Conservation (phyloP, 2,329 filamentous ascomycete genomes). For the Paraphaeosphaeria sporulosa region DNA sequence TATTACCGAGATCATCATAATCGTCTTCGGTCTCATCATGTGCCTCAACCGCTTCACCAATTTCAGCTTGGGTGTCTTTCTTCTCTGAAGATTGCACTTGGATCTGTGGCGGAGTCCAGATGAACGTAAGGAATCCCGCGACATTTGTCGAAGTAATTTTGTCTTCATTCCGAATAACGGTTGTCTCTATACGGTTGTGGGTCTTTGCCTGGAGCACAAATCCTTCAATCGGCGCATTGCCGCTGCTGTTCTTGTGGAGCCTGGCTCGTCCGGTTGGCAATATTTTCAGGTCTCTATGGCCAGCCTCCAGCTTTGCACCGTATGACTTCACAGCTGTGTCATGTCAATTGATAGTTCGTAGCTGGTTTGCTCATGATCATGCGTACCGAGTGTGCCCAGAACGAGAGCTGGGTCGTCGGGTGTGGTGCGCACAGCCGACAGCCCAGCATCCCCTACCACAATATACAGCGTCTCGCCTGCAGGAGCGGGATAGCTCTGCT, state of each 20-base stretch:
- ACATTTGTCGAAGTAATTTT: slow-evolving; percentile 24
- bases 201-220: slow-evolving; percentile 31
- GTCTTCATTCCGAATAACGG: slow-evolving; percentile 41
- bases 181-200: slow-evolving; percentile 27
- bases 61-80: not conserved
- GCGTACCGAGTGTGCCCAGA: slow-evolving; percentile 6
- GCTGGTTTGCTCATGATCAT: no score
- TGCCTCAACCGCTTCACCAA: slow-evolving; percentile 15
- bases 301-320: slow-evolving; percentile 34
- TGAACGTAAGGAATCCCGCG: slow-evolving; percentile 22
- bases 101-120: slow-evolving; percentile 30
- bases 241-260: slow-evolving; percentile 2
- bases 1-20: slow-evolving; percentile 26
- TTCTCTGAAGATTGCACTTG: slow-evolving; percentile 41
- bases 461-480: slow-evolving; percentile 6
- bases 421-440: not conserved
- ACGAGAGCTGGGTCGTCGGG: slow-evolving; percentile 1
- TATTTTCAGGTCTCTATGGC: slow-evolving; percentile 27
- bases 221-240: slow-evolving; percentile 18
- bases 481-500: slow-evolving; percentile 9
- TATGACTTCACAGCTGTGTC: not conserved
- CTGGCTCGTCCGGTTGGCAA: slow-evolving; percentile 17
- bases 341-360: not conserved
- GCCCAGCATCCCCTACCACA: not conserved
- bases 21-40: slow-evolving; percentile 39